These are phyloP conservation scores for Xenosphaeropsis pyriputrescens DNA, from an alignment of 2,329 filamentous ascomycete species.

Conservation along the genomic window DNA sequence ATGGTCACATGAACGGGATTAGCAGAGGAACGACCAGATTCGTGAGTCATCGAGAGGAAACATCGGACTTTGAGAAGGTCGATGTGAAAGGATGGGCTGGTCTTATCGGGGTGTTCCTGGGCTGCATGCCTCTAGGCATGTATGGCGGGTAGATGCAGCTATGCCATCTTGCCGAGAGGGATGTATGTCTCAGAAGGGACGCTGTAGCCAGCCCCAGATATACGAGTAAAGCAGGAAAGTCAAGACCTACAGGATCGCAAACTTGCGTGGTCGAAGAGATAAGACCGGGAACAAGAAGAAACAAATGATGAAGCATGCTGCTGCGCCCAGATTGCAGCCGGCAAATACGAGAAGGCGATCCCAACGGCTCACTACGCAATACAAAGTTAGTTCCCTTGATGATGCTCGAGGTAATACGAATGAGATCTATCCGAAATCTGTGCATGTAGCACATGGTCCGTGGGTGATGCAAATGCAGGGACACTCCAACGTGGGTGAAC, in stretches of 20 bases:
- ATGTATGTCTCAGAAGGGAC: conserved; percentile 7
- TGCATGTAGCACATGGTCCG: conserved; percentile 13
- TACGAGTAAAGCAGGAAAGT: conserved; percentile 4
- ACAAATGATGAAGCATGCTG: conserved; percentile 85
- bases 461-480: conserved; percentile 16
- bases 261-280: conserved; percentile 73
- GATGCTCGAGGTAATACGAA: neutral
- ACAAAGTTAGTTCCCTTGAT: conserved; percentile 16
- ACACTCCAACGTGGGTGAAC: conserved; percentile 10
- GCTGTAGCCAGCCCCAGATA: conserved; percentile 3
- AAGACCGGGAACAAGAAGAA: conserved; percentile 82
- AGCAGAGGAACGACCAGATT: neutral
- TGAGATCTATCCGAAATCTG: conserved; percentile 1
- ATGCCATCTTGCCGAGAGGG: conserved; percentile 11
- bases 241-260: conserved; percentile 82
- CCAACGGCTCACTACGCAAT: conserved; percentile 77
- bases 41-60: neutral
- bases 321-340: conserved; percentile 77
- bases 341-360: conserved; percentile 87
- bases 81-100: neutral
- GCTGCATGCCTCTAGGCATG: conserved; percentile 8
- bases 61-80: too few species aligned
- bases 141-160: conserved; percentile 22
- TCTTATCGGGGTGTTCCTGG: neutral
- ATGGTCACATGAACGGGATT: neutral